A percentile compares a stretch with the other conserved stretches of the same genome.
Conservation (phyloP, 768 basidiomycete species). For the Lactarius indigo region DNA sequence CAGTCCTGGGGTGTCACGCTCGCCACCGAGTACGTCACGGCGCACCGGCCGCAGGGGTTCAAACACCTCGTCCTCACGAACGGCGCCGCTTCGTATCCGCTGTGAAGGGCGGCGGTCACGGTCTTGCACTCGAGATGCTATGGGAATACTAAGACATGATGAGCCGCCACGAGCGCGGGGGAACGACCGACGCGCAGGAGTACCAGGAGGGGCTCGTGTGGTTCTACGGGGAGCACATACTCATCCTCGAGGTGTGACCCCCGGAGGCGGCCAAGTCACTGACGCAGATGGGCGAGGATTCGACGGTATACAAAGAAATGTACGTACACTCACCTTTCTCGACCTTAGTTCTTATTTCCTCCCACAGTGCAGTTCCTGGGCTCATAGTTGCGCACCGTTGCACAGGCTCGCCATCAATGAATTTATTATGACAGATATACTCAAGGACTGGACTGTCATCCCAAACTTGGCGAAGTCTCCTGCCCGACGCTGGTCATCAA, state of each 20-base stretch:
- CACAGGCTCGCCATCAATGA: constrained; percentile 7
- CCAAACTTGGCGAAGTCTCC: constrained; percentile 20
- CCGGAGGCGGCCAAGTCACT: constrained; percentile 28
- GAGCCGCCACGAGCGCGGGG: too few species aligned
- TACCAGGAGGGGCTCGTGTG: constrained; percentile 29
- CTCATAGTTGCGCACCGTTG: neutral
- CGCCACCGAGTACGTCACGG: constrained; percentile 31
- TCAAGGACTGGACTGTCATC: constrained; percentile 24
- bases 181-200: constrained; percentile 24
- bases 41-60: constrained; percentile 33
- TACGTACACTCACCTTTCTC: constrained; percentile 21
- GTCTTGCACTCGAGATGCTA: neutral
- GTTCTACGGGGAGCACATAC: constrained; percentile 33
- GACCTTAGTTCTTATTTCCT: neutral
- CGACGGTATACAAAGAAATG: constrained; percentile 39
- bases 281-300: constrained; percentile 32
- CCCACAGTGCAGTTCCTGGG: too few species aligned
- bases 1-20: constrained; percentile 48
- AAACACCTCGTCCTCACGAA: constrained; percentile 32
- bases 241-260: constrained; percentile 32
- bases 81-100: constrained; percentile 31
- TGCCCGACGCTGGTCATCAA: constrained; percentile 26
- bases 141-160: neutral
- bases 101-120: constrained; percentile 28
- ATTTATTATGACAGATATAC: constrained; percentile 19